Conservation (phyloP, 2,329 filamentous ascomycete genomes). For the Polychaeton citri region DNA sequence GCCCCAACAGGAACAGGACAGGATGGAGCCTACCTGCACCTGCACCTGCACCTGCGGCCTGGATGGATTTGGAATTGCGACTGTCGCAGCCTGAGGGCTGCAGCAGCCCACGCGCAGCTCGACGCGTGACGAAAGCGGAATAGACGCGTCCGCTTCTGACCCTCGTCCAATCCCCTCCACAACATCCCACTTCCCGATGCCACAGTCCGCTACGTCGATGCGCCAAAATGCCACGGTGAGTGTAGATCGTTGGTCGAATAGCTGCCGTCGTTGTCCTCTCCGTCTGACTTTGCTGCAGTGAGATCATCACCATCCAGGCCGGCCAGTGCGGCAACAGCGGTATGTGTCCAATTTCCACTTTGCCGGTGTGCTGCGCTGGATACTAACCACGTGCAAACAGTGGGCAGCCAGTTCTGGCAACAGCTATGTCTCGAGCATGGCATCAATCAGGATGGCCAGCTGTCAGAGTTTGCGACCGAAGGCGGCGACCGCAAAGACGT, state of each 20-base stretch:
- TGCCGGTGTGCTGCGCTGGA: conserved; percentile 2
- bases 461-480: conserved; percentile 95
- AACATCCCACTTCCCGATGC: background rate
- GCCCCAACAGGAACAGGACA: no score
- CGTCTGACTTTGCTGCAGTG: conserved; percentile 40
- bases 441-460: conserved; percentile 91
- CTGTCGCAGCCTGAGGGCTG: no score
- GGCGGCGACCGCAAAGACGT: conserved; percentile 97
- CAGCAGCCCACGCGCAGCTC: no score
- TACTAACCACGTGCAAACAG: conserved; percentile 33
- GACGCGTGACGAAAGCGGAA: background rate
- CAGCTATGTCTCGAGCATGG: conserved; percentile 96
- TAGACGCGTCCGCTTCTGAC: background rate
- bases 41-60: no score
- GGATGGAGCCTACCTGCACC: no score
- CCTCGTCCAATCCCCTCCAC: background rate
- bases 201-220: background rate
- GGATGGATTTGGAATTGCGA: no score
- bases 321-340: conserved; percentile 99
- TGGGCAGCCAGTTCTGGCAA: conserved; percentile 98
- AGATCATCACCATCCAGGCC: conserved; percentile 98
- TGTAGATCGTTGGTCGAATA: background rate
- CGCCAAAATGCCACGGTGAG: conserved; percentile 1
- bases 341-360: conserved; percentile 39
- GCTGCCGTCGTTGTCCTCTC: background rate